Percentiles rank a stretch among this genome's conserved stretches.
Conservation (phyloP, 2,329 filamentous ascomycete species). For the Ceratocystis eucalypticola region DNA sequence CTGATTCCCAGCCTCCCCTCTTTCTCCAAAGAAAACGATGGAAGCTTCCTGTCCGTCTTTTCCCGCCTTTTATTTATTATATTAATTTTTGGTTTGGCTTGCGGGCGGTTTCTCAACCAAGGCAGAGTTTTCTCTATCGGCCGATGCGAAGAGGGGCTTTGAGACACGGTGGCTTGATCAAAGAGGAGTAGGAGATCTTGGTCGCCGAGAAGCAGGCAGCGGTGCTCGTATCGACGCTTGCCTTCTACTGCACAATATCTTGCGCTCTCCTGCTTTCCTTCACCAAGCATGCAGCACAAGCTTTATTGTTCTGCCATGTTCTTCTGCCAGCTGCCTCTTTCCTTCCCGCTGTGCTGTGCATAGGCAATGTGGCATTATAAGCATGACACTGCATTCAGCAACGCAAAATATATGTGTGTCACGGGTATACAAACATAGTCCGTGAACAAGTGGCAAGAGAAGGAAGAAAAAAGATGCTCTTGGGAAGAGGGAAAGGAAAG, state of each 20-base stretch:
- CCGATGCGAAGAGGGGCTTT: background rate
- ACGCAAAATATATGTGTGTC: background rate
- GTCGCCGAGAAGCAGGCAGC: no score
- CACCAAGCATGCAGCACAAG: background rate
- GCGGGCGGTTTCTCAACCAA: background rate
- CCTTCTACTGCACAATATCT: background rate
- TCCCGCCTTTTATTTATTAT: background rate
- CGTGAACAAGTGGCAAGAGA: background rate
- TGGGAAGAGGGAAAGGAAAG: no score
- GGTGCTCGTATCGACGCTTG: background rate
- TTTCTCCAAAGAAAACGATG: slow-evolving; percentile 3
- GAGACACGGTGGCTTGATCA: slow-evolving; percentile 5
- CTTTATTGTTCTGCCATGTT: background rate
- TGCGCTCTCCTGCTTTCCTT: background rate
- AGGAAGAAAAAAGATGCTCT: background rate
- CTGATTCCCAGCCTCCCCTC: slow-evolving; percentile 6
- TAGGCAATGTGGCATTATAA: slow-evolving; percentile 3
- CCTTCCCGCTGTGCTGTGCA: slow-evolving; percentile 4
- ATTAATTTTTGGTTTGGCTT: background rate
- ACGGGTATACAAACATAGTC: background rate
- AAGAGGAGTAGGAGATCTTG: background rate
- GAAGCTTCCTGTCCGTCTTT: background rate
- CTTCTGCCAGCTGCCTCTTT: background rate
- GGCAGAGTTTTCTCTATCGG: slow-evolving; percentile 2
- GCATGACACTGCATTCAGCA: slow-evolving; percentile 6